Percentiles rank a stretch among this genome's conserved stretches.
These are phyloP conservation scores for Nicotiana paniculata DNA, from an alignment of 257 asterid species.

Conservation along the genomic window DNA sequence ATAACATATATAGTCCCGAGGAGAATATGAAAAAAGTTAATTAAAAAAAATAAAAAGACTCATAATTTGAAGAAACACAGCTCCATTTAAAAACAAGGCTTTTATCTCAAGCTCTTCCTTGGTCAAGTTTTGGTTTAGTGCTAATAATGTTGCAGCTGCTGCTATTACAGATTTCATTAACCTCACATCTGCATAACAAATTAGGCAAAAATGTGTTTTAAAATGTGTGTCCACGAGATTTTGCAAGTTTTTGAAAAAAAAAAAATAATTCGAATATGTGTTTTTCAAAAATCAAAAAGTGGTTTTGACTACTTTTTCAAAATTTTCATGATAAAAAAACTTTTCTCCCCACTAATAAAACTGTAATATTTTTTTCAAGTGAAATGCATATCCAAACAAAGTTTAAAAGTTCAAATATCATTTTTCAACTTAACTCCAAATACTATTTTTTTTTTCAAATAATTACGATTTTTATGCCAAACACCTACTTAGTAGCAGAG, in stretches of 20 bases:
- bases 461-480: no score
- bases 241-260: no score
- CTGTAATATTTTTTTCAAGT: no score
- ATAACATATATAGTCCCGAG: not conserved
- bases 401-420: not conserved
- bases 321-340: no score
- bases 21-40: not conserved
- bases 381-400: not conserved
- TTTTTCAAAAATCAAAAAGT: no score
- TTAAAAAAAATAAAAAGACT: conserved; percentile 2
- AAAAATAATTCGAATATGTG: no score
- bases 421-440: no score
- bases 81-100: conserved; percentile 15
- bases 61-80: conserved; percentile 24
- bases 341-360: no score
- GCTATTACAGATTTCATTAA: conserved; percentile 50
- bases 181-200: conserved; percentile 35
- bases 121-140: conserved; percentile 30
- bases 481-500: no score
- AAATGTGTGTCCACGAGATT: no score
- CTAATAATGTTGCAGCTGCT: conserved; percentile 62
- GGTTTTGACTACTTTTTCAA: no score
- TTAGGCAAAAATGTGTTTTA: not conserved
- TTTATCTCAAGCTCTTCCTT: conserved; percentile 28
- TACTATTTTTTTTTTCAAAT: no score